These are phyloP conservation scores for Pseudomassariella vexata DNA, from an alignment of 2,329 filamentous ascomycete species.

Conservation along the genomic window DNA sequence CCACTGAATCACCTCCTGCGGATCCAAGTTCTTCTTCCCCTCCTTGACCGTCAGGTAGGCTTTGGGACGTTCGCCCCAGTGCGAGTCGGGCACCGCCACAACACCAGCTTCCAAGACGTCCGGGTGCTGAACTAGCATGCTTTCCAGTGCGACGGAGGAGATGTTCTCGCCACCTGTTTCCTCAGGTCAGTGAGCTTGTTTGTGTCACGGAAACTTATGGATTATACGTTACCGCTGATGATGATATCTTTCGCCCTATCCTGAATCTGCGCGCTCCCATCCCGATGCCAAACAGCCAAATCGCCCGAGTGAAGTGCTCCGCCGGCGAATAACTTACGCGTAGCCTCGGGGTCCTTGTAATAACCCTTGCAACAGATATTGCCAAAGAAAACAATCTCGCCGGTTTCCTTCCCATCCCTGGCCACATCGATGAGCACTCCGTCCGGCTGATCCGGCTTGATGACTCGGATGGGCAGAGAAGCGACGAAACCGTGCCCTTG, in stretches of 20 bases:
- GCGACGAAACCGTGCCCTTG: slow-evolving; percentile 91
- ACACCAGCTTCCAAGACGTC: slow-evolving; percentile 88
- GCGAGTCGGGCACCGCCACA: slow-evolving; percentile 77
- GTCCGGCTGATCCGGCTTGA: slow-evolving; percentile 70
- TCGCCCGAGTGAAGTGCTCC: slow-evolving; percentile 87
- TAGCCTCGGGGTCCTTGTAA: slow-evolving; percentile 83
- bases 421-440: slow-evolving; percentile 62
- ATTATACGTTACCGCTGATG: slow-evolving; percentile 88
- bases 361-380: slow-evolving; percentile 93
- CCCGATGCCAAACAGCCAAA: slow-evolving; percentile 85
- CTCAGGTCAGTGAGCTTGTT: too few relatives aligned
- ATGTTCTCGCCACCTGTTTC: slow-evolving; percentile 86
- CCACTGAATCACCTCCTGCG: slow-evolving; percentile 76
- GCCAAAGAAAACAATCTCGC: slow-evolving; percentile 79
- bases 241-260: slow-evolving; percentile 98
- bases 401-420: slow-evolving; percentile 68
- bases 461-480: slow-evolving; percentile 71
- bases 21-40: slow-evolving; percentile 53
- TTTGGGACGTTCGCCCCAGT: slow-evolving; percentile 96
- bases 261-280: slow-evolving; percentile 85
- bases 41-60: slow-evolving; percentile 80
- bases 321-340: slow-evolving; percentile 78
- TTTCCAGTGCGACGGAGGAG: slow-evolving; percentile 85
- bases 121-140: slow-evolving; percentile 82
- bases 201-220: too few relatives aligned